Evolutionary conservation across 73 alveolate species (phyloP).

Genomic region (Paramecium caudatum): DNA sequence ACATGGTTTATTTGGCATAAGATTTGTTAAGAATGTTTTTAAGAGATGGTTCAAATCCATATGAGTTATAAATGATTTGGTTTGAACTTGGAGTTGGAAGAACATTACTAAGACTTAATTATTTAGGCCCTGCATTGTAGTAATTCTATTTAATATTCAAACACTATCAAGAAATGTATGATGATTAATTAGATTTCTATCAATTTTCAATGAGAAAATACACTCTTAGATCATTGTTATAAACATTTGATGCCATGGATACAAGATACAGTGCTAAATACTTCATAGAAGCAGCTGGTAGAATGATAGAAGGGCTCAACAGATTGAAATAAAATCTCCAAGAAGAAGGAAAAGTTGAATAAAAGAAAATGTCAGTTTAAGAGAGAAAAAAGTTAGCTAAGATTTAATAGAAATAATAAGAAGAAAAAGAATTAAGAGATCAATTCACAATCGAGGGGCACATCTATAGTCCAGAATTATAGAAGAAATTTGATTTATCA

Average conservation of each 20-base stretch:
- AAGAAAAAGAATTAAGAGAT: slow-evolving; percentile 60
- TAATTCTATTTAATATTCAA: slow-evolving; percentile 88
- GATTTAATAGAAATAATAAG: slow-evolving; percentile 36
- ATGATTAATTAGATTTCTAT: slow-evolving; percentile 95
- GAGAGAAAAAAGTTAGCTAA: slow-evolving; percentile 70
- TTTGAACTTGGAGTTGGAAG: slow-evolving; percentile 90
- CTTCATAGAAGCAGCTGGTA: slow-evolving; percentile 75
- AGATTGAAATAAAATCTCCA: neutral
- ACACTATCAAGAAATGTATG: slow-evolving; percentile 89
- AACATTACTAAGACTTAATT: slow-evolving; percentile 85
- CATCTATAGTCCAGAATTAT: slow-evolving; percentile 50
- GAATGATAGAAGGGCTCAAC: slow-evolving; percentile 60
- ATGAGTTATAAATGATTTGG: slow-evolving; percentile 95
- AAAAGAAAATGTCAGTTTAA: slow-evolving; percentile 57
- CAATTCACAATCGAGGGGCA: slow-evolving; percentile 50
- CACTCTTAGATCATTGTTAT: slow-evolving; percentile 81
- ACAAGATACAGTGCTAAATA: slow-evolving; percentile 75
- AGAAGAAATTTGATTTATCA: slow-evolving; percentile 69
- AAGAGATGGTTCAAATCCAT: slow-evolving; percentile 90
- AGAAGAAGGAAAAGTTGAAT: slow-evolving; percentile 58
- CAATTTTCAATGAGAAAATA: slow-evolving; percentile 89
- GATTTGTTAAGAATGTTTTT: slow-evolving; percentile 90
- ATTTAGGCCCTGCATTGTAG: slow-evolving; percentile 85
- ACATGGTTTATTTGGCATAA: slow-evolving; percentile 85
- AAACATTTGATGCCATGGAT: slow-evolving; percentile 81